These are phyloP conservation scores for Lasiodiplodia gonubiensis DNA, from an alignment of 2,329 filamentous ascomycete genomes.

Conservation along the genomic window DNA sequence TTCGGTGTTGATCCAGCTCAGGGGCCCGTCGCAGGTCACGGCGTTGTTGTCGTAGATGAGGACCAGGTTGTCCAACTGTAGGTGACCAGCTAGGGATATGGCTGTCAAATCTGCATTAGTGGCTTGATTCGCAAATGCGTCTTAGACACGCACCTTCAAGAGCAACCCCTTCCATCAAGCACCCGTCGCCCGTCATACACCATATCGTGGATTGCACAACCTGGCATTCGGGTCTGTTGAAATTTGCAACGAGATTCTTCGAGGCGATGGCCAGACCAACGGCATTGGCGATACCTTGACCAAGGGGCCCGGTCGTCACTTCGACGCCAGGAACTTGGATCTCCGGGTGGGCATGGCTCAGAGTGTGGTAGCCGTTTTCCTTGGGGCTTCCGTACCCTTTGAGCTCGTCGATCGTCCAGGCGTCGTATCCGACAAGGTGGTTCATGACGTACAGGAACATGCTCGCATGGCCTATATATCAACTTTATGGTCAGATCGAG, in stretches of 20 bases:
- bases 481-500: neutral
- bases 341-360: conserved; percentile 59
- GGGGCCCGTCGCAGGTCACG: neutral
- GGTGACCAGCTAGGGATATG: neutral
- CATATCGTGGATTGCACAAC: neutral
- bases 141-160: neutral
- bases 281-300: conserved; percentile 64
- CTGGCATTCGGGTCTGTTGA: conserved; percentile 46
- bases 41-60: neutral
- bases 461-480: neutral
- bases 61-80: neutral
- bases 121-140: neutral
- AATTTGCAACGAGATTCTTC: conserved; percentile 61
- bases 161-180: neutral
- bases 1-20: neutral
- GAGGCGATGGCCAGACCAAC: conserved; percentile 65
- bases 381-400: conserved; percentile 16
- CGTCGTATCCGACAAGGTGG: conserved; percentile 17
- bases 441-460: conserved; percentile 9
- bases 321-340: conserved; percentile 64
- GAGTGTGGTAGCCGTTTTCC: conserved; percentile 40
- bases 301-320: conserved; percentile 65
- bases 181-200: neutral
- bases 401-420: conserved; percentile 16
- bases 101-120: neutral